Conservation (phyloP, 352 stramenopile genomes). For the Blastocystis sp. region DNA sequence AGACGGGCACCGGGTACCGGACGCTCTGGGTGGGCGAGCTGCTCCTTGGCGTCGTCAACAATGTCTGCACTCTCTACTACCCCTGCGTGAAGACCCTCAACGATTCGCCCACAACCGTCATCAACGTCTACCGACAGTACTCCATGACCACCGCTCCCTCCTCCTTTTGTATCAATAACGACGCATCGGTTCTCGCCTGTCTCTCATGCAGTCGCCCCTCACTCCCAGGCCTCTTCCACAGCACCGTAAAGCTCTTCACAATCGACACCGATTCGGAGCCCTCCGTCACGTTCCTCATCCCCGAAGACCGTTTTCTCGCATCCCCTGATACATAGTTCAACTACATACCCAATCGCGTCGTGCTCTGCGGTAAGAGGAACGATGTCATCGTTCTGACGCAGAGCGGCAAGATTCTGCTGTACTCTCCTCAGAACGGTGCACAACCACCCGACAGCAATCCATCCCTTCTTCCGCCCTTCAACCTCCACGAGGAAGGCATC, state of each 20-base stretch:
- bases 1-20: neutral
- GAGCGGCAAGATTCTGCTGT: neutral
- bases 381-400: neutral
- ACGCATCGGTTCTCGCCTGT: slow-evolving; percentile 41
- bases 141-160: neutral
- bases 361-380: neutral
- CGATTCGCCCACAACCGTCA: neutral
- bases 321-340: neutral
- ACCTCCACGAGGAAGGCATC: neutral
- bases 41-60: slow-evolving; percentile 16
- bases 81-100: neutral
- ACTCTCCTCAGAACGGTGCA: neutral
- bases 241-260: slow-evolving; percentile 11
- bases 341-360: neutral
- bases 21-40: slow-evolving; percentile 35
- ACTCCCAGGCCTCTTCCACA: neutral
- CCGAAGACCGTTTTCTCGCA: neutral
- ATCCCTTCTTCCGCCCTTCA: slow-evolving; percentile 18
- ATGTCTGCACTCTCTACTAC: slow-evolving; percentile 21
- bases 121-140: slow-evolving; percentile 55
- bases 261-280: neutral
- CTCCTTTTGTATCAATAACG: slow-evolving; percentile 32
- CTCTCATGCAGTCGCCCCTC: neutral
- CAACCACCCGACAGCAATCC: neutral
- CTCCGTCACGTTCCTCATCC: neutral